These are phyloP conservation scores for Colletotrichum lindemuthianum DNA, from an alignment of 2,329 filamentous ascomycete genomes.

Conservation along the genomic window DNA sequence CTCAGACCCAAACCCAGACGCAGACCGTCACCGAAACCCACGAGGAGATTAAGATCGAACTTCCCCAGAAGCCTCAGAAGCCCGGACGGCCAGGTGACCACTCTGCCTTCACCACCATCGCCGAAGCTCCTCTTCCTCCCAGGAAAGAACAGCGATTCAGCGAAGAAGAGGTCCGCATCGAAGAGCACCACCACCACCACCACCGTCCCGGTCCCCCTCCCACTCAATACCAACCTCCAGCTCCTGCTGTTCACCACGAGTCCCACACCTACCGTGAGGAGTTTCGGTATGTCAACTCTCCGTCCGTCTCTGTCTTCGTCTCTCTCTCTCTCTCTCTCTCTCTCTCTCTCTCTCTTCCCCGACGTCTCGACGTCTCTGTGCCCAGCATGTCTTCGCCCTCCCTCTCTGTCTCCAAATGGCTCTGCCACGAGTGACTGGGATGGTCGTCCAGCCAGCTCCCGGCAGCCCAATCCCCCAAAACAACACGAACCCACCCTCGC, in stretches of 20 bases:
- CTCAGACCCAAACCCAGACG: constrained; percentile 59
- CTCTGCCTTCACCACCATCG: constrained; percentile 75
- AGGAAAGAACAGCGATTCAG: constrained; percentile 68
- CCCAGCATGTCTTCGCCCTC: neutral
- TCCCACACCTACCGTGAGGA: constrained; percentile 60
- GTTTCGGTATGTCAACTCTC: constrained; percentile 57
- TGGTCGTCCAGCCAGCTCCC: too few species aligned
- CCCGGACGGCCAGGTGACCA: constrained; percentile 98
- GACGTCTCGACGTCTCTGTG: too few species aligned
- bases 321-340: constrained; percentile 9
- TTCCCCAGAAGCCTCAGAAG: constrained; percentile 68
- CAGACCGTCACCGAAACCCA: constrained; percentile 69
- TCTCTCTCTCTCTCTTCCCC: constrained; percentile 28
- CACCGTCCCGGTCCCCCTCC: constrained; percentile 69
- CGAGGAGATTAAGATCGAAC: constrained; percentile 90
- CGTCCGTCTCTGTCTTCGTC: neutral
- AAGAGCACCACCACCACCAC: constrained; percentile 78
- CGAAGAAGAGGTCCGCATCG: constrained; percentile 87
- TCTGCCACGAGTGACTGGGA: too few species aligned
- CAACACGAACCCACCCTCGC: constrained; percentile 19
- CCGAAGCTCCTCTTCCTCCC: constrained; percentile 54
- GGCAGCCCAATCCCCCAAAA: constrained; percentile 4
- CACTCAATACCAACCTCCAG: too few species aligned
- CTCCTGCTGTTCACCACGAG: constrained; percentile 58
- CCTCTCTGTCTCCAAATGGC: neutral